Evolutionary conservation across 2,329 filamentous ascomycete genomes (phyloP).

Genomic region (Cordyceps tenuipes): DNA sequence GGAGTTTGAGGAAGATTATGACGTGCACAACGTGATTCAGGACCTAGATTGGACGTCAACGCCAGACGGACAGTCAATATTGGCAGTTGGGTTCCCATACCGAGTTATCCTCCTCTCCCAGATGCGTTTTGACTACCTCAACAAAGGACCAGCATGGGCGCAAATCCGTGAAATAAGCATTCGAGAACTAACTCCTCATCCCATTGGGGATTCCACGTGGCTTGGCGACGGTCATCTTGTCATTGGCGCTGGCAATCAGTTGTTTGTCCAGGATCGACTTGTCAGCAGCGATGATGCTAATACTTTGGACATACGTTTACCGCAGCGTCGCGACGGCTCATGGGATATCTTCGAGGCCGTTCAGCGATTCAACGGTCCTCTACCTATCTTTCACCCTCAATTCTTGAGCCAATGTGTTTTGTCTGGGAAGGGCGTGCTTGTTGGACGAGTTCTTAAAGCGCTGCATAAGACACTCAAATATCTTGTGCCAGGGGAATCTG

Average conservation of each 20-base stretch:
- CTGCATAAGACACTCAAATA: constrained; percentile 74
- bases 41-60: constrained; percentile 94
- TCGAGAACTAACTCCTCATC: constrained; percentile 73
- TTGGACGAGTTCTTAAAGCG: constrained; percentile 63
- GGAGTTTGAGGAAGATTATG: constrained; percentile 71
- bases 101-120: constrained; percentile 75
- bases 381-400: constrained; percentile 88
- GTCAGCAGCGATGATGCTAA: constrained; percentile 56
- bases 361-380: constrained; percentile 73
- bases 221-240: constrained; percentile 75
- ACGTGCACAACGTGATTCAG: constrained; percentile 64
- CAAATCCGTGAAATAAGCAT: constrained; percentile 75
- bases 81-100: constrained; percentile 89
- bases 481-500: constrained; percentile 67
- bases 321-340: constrained; percentile 39
- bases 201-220: constrained; percentile 92
- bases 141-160: constrained; percentile 83
- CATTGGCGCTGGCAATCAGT: constrained; percentile 82
- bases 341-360: constrained; percentile 75
- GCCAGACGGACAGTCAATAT: constrained; percentile 76
- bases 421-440: constrained; percentile 63
- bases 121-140: constrained; percentile 85
- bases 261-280: constrained; percentile 76
- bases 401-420: constrained; percentile 82
- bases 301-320: constrained; percentile 42